A percentile compares a stretch with the other conserved stretches of the same genome.
These are phyloP conservation scores for Cytospora piceicola DNA, from an alignment of 2,329 filamentous ascomycete genomes.

Conservation along the genomic window DNA sequence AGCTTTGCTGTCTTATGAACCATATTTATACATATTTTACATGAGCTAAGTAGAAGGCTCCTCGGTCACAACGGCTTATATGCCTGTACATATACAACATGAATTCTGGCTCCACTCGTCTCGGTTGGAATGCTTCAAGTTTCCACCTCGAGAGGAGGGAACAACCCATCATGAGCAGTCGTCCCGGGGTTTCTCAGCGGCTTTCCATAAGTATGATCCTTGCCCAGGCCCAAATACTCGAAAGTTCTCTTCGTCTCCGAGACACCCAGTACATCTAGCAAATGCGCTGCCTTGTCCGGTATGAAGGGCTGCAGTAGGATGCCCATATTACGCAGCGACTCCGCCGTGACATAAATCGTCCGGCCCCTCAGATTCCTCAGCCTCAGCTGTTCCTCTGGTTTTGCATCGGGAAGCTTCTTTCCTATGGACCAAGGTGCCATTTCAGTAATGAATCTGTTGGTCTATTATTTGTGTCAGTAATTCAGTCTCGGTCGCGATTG, in stretches of 20 bases:
- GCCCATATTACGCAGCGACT: conserved; percentile 76
- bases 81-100: not conserved
- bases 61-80: not conserved
- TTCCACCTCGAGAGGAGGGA: conserved; percentile 55
- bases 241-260: conserved; percentile 63
- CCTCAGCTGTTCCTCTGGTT: conserved; percentile 42
- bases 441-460: conserved; percentile 69
- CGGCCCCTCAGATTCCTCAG: conserved; percentile 47
- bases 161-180: conserved; percentile 50
- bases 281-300: conserved; percentile 71
- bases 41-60: not conserved
- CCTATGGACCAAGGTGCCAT: conserved; percentile 70
- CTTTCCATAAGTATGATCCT: conserved; percentile 72
- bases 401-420: conserved; percentile 38
- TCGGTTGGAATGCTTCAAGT: conserved; percentile 35
- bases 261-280: conserved; percentile 82
- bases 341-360: conserved; percentile 71
- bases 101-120: not conserved
- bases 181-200: conserved; percentile 40
- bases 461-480: conserved; percentile 46
- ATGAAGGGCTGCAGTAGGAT: conserved; percentile 93
- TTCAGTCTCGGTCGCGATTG: too few relatives aligned
- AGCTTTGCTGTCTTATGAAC: not conserved
- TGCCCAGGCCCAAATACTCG: conserved; percentile 62
- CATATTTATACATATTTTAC: conserved; percentile 1